These are phyloP conservation scores for Phytophthora sojae DNA, from an alignment of 352 stramenopile genomes.

Conservation along the genomic window DNA sequence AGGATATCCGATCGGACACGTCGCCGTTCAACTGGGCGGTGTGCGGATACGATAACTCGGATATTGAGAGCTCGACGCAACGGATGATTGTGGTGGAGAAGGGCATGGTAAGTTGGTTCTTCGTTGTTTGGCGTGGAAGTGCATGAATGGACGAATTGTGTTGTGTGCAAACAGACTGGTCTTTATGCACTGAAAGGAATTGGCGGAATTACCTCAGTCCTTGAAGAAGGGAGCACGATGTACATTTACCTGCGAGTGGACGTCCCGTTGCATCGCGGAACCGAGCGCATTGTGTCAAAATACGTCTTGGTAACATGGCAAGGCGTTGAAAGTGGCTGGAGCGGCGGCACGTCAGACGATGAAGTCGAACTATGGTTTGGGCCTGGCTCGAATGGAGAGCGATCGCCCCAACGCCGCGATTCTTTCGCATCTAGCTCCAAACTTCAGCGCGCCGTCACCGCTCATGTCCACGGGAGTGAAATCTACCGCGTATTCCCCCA, in stretches of 20 bases:
- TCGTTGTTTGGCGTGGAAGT: neutral
- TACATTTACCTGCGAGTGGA: constrained; percentile 93
- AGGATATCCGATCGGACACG: constrained; percentile 83
- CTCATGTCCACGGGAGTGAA: constrained; percentile 83
- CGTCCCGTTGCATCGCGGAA: constrained; percentile 81
- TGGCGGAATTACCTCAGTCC: constrained; percentile 73
- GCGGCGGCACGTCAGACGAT: constrained; percentile 76
- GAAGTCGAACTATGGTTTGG: constrained; percentile 70
- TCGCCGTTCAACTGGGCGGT: constrained; percentile 89
- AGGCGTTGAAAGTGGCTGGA: constrained; percentile 55
- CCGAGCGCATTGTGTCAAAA: constrained; percentile 87
- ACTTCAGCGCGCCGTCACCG: constrained; percentile 79
- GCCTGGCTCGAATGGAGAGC: constrained; percentile 51
- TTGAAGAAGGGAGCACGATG: constrained; percentile 85
- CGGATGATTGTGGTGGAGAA: constrained; percentile 84
- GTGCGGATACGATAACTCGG: constrained; percentile 76
- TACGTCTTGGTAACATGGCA: constrained; percentile 91
- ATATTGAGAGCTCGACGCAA: constrained; percentile 67
- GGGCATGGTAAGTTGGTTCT: constrained; percentile 69
- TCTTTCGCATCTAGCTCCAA: constrained; percentile 76
- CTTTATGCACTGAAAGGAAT: constrained; percentile 86
- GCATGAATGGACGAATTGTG: neutral
- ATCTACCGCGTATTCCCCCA: constrained; percentile 91
- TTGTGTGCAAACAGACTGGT: constrained; percentile 57
- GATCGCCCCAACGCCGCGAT: constrained; percentile 44